These are phyloP conservation scores for Phanerodontia chrysosporium DNA, from an alignment of 768 basidiomycete species.

Conservation along the genomic window DNA sequence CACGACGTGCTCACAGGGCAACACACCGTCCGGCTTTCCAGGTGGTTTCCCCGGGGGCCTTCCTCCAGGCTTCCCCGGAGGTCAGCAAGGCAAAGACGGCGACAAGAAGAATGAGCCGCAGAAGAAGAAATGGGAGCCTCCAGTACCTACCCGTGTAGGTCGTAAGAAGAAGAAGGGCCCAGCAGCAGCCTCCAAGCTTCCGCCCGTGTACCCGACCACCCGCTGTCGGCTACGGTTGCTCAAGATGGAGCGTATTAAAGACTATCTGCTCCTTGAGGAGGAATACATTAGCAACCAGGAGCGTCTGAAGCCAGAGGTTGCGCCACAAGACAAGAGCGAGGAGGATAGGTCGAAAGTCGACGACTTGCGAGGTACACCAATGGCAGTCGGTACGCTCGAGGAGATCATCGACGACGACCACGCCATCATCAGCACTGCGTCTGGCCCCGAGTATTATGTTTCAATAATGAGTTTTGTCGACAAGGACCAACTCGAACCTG, in stretches of 20 bases:
- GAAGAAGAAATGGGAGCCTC: conserved; percentile 98
- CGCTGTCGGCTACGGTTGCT: conserved; percentile 92
- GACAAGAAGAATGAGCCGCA: conserved; percentile 51
- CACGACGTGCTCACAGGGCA: conserved; percentile 57
- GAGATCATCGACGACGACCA: conserved; percentile 98
- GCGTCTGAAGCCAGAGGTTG: conserved; percentile 80
- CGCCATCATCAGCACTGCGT: conserved; percentile 94
- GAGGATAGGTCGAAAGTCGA: conserved; percentile 93
- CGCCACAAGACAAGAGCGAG: conserved; percentile 91
- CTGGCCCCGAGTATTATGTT: conserved; percentile 95
- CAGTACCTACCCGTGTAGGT: conserved; percentile 92
- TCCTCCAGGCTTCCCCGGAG: conserved; percentile 32
- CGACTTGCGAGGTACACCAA: conserved; percentile 89
- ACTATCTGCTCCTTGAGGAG: conserved; percentile 93
- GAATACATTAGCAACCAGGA: conserved; percentile 94
- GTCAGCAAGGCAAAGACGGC: conserved; percentile 32
- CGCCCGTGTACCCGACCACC: conserved; percentile 89
- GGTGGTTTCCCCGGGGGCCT: conserved; percentile 28
- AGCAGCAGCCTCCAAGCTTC: conserved; percentile 84
- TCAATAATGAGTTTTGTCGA: conserved; percentile 97
- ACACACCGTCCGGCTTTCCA: conserved; percentile 61
- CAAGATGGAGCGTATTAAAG: conserved; percentile 97
- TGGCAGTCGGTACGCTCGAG: conserved; percentile 98
- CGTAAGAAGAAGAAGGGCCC: conserved; percentile 97
- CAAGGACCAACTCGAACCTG: conserved; percentile 95